Base-by-base conservation (phyloP, 257 asterid genomes). In the Apocynum venetum region DNA sequence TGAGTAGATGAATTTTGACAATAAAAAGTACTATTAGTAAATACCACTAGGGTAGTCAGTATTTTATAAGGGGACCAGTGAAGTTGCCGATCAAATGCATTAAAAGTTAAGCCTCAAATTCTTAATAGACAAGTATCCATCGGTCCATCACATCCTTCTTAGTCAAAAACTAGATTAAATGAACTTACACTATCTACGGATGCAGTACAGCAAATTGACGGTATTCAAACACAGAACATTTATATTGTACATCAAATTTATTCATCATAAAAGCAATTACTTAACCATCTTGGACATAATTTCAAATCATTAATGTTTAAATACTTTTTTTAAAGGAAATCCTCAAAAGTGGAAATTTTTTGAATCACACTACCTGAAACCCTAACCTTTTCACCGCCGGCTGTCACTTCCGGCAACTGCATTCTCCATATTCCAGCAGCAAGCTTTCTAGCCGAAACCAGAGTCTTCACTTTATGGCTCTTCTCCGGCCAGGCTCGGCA, bases 381-480 rank as follows among this genome's bases (percentile, higher is more conserved):
- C 86, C 86, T 74, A 85, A 46, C 60, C 66, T 79, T n/a, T 75
- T 80, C 84, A 56, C 84, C 77, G 57, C 65, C 81, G 19, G 64
- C 69, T 17, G 81, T 81, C 47, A 80, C 78, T 80, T 84, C 89
- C 76, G 91, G 89, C 85, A 86, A 81, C 81, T 85, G 94, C 86
- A 88, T 82, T 84, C 88, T 78, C 96, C 96, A 87, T 61, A 91
- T 55, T 56, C 78, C 88, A n/a, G 94, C 89, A 19, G 83, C 94
- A 43, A 91, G 80, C 75, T 84, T 88, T 82, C 96, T 86, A 47
- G 87, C 81, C 20, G 93, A 88, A 20, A 85, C 82, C 46, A 46
- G 51, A 7, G 75, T 61, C 72, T 61, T 80, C 72, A 57, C 73
- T 78, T 78, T 86, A 80, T 83, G 84, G 15, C 78, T 76, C 77